These are phyloP conservation scores for Lentinula sp. DNA, from an alignment of 768 basidiomycete genomes.

Conservation along the genomic window DNA sequence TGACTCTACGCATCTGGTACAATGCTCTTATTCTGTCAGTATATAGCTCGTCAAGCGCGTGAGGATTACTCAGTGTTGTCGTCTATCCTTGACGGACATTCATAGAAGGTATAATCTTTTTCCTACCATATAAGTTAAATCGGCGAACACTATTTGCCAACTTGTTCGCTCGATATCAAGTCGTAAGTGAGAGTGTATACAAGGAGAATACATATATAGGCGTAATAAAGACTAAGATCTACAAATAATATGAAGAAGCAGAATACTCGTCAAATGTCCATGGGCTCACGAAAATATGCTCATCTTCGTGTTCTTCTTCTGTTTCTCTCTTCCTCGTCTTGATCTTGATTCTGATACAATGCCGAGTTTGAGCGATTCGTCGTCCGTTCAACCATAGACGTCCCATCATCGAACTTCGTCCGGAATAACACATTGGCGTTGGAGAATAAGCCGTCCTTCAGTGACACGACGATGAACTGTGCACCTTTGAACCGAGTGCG, in stretches of 20 bases:
- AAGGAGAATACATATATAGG: background rate
- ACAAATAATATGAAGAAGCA: background rate
- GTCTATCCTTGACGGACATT: no score
- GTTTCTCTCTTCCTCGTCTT: conserved; percentile 6
- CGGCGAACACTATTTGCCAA: no score
- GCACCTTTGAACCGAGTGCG: conserved; percentile 94
- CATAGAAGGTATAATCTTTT: no score
- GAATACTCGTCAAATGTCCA: no score
- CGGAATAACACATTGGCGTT: conserved; percentile 96
- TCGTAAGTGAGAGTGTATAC: background rate
- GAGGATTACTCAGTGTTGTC: no score
- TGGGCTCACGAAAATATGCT: background rate
- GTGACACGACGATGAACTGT: conserved; percentile 95
- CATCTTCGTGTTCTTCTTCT: conserved; percentile 4
- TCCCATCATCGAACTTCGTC: conserved; percentile 91
- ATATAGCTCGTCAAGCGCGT: no score
- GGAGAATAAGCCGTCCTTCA: conserved; percentile 96
- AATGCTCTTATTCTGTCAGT: no score
- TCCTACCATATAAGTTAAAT: no score
- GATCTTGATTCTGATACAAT: conserved; percentile 27
- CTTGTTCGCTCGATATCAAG: no score
- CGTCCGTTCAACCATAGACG: conserved; percentile 82
- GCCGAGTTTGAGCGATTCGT: conserved; percentile 55
- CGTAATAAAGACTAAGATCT: background rate
- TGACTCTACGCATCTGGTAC: no score